A percentile compares a stretch with the other conserved stretches of the same genome.
These are phyloP conservation scores for Imleria badia DNA, from an alignment of 768 basidiomycete species.

Conservation along the genomic window DNA sequence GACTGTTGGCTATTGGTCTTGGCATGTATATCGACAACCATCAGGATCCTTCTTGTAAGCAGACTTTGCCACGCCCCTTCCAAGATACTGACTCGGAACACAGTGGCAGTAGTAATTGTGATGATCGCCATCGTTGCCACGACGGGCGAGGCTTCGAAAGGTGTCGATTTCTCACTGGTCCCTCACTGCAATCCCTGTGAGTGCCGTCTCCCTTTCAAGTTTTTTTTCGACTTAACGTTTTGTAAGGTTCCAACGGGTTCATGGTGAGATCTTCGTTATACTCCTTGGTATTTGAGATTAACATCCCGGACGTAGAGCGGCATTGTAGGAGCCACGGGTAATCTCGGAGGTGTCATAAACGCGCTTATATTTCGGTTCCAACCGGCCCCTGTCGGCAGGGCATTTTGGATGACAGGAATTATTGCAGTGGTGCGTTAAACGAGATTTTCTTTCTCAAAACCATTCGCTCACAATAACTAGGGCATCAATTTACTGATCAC, in stretches of 20 bases:
- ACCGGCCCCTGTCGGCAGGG: background rate
- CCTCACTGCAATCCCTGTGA: slow-evolving; percentile 9
- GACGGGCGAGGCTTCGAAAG: background rate
- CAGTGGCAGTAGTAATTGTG: background rate
- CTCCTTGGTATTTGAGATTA: background rate
- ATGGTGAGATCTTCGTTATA: slow-evolving; percentile 24
- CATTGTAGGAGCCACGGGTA: slow-evolving; percentile 40
- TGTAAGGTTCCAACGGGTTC: slow-evolving; percentile 16
- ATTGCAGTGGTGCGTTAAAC: slow-evolving; percentile 34
- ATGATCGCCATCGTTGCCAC: background rate
- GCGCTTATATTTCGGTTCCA: slow-evolving; percentile 36
- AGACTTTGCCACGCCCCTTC: background rate
- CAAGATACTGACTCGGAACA: background rate
- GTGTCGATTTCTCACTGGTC: slow-evolving; percentile 3
- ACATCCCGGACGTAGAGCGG: slow-evolving; percentile 24
- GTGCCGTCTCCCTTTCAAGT: background rate
- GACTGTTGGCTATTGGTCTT: slow-evolving; percentile 2
- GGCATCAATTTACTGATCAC: slow-evolving; percentile 4
- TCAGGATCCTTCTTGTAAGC: slow-evolving; percentile 19
- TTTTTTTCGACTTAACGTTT: background rate
- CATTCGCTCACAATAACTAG: background rate
- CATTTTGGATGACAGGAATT: slow-evolving; percentile 46
- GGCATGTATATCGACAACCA: slow-evolving; percentile 43
- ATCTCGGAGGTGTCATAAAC: slow-evolving; percentile 48
- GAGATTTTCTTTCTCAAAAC: background rate